Evolutionary conservation across 257 asterid genomes (phyloP).

Genomic region (Mentha longifolia): DNA sequence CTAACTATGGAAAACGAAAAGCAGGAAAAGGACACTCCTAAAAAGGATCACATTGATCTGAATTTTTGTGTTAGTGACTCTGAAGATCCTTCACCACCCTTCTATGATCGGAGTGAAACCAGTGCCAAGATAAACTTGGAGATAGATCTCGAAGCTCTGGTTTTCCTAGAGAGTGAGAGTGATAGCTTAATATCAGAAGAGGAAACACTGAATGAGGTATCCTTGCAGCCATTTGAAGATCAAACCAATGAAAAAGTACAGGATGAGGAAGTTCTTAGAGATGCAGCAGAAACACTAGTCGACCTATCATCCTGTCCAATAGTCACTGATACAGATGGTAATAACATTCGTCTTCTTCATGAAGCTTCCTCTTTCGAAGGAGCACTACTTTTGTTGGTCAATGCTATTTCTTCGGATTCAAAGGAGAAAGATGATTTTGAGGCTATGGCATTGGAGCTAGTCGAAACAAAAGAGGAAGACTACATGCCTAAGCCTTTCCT

Average conservation of each 20-base stretch:
- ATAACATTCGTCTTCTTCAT: slow-evolving; percentile 4
- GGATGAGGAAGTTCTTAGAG: slow-evolving; percentile 40
- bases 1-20: slow-evolving; percentile 29
- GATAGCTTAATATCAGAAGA: slow-evolving; percentile 32
- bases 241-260: slow-evolving; percentile 20
- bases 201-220: slow-evolving; percentile 19
- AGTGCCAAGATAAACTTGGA: slow-evolving; percentile 32
- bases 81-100: slow-evolving; percentile 39
- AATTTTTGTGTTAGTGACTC: slow-evolving; percentile 44
- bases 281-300: slow-evolving; percentile 52
- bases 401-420: slow-evolving; percentile 36
- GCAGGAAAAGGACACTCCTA: slow-evolving; percentile 7
- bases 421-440: slow-evolving; percentile 76
- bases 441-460: slow-evolving; percentile 64
- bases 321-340: slow-evolving; percentile 9
- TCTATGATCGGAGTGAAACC: slow-evolving; percentile 24
- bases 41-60: slow-evolving; percentile 40
- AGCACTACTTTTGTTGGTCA: slow-evolving; percentile 43
- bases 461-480: slow-evolving; percentile 68
- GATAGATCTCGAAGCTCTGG: slow-evolving; percentile 56
- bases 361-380: slow-evolving; percentile 37
- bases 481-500: slow-evolving; percentile 66
- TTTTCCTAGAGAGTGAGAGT: slow-evolving; percentile 44
- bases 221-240: slow-evolving; percentile 19
- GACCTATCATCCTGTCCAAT: slow-evolving; percentile 41